Evolutionary conservation across 1,284 basidiomycete genomes (phyloP).

Genomic region (Porogramme epimiltina): DNA sequence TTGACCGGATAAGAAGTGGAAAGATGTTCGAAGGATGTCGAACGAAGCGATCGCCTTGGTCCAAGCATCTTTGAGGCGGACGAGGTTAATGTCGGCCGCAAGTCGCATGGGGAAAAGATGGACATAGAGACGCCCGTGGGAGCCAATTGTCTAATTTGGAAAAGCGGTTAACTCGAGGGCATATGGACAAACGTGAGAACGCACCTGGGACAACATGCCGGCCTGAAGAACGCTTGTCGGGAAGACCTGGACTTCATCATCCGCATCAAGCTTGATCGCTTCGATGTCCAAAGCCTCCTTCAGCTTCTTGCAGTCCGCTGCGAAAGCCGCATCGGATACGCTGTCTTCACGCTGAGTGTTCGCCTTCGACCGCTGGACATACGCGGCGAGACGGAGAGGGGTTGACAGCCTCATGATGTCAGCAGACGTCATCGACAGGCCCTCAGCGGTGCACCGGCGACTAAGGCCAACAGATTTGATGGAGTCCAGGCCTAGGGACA

Average conservation of each 20-base stretch:
- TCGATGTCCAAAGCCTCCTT: conserved; percentile 20
- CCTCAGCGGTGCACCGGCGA: conserved; percentile 35
- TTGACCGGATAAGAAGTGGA: conserved; percentile 42
- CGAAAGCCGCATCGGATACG: conserved; percentile 19
- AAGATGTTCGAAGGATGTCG: conserved; percentile 48
- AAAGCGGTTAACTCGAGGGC: background rate
- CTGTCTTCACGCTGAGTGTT: conserved; percentile 8
- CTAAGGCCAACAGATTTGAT: conserved; percentile 49
- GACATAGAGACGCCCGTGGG: conserved; percentile 45
- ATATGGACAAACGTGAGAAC: conserved; percentile 1
- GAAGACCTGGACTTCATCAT: conserved; percentile 38
- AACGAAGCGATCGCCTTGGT: conserved; percentile 32
- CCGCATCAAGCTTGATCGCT: conserved; percentile 28
- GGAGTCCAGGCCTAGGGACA: conserved; percentile 51
- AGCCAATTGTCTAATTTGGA: conserved; percentile 42
- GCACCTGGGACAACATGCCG: conserved; percentile 53
- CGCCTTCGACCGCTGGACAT: conserved; percentile 7
- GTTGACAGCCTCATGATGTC: conserved; percentile 37
- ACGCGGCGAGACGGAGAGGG: conserved; percentile 22
- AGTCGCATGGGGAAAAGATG: conserved; percentile 47
- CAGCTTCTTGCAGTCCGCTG: conserved; percentile 20
- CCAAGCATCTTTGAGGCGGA: conserved; percentile 40
- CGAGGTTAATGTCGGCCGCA: conserved; percentile 27
- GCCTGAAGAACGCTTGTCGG: conserved; percentile 48
- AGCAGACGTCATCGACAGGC: conserved; percentile 33